phyloP scores from a whole-genome alignment of 1,284 basidiomycete species.

The Fomitiporia mediterranea region DNA sequence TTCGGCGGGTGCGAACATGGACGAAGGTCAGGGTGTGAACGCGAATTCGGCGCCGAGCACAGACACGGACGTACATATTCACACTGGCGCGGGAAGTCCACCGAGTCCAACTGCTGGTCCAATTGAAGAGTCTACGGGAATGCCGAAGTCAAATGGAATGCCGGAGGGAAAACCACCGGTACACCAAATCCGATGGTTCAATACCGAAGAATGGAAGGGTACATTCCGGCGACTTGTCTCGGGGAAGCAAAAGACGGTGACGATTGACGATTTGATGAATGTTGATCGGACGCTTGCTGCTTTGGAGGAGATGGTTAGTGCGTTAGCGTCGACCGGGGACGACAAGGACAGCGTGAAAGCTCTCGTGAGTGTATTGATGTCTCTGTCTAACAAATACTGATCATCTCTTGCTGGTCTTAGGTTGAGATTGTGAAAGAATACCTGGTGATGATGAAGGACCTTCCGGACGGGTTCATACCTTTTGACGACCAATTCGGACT shows the following conservation, averaged over 20 bases:
- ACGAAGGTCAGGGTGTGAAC: too few species aligned
- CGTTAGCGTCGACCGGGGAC: neutral
- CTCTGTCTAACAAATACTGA: neutral
- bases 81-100: too few species aligned
- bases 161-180: neutral
- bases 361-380: slow-evolving; percentile 2
- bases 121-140: too few species aligned
- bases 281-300: neutral
- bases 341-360: neutral
- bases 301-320: slow-evolving; percentile 1
- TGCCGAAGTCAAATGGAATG: too few species aligned
- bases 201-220: slow-evolving; percentile 7
- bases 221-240: slow-evolving; percentile 1
- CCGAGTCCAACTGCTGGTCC: too few species aligned
- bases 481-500: slow-evolving; percentile 6
- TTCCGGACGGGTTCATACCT: slow-evolving; percentile 12
- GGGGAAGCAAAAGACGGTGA: neutral
- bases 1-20: too few species aligned
- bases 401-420: too few species aligned
- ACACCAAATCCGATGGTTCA: slow-evolving; percentile 3
- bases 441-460: slow-evolving; percentile 5
- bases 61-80: too few species aligned
- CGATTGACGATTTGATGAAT: neutral
- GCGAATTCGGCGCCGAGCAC: too few species aligned
- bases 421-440: slow-evolving; percentile 1